Base-by-base conservation (phyloP, 2,329 filamentous ascomycete genomes). In the Aureobasidium sp. region DNA sequence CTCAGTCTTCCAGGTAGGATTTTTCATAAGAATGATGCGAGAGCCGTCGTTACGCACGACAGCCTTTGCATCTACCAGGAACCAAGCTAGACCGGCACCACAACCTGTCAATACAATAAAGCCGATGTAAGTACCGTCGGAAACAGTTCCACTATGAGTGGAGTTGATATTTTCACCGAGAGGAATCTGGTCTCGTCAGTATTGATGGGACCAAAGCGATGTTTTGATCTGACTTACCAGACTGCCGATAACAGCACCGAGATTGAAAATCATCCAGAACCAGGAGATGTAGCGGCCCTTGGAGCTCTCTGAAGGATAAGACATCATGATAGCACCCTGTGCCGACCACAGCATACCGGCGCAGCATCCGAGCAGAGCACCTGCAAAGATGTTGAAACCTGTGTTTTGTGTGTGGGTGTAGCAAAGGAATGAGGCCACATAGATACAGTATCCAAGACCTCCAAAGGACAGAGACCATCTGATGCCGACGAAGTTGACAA, bases 241-340 rank as follows among this genome's bases (percentile, higher is more conserved):
- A 63, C 84, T 83, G 57, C 90, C 90, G 68, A 96, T 88, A 57
- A 95, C 90, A 62, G 84, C 90, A 61, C 90, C 90, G 55, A 90
- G 70, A 70, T 95, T 95, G 78, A 95, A 96, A 64, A 96, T 94
- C 68, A 90, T 83, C 90, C 90, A 95, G 72, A 95, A 95, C 74
- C 83, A 84, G 56, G 86, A 86, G 67, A 95, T 95, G 68, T 90
- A 95, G 56, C 84, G 83, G 39, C 90, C 90, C 76, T 95, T 95
- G 59, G 81, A 80, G 29, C 80, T 70, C 71, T 95, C 90, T 17
- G 79, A 75, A 1, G 90, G 90, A 68, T 95, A 95, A 35, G 86
- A 83, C 81, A 95, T 91, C 85, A 91, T 90, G 64, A 91, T 88
- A 55, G 86, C 83, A 56, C 88, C 87, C 70, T 91, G 87, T 1